phyloP scores from a whole-genome alignment of 2,329 filamentous ascomycete genomes.

The Penicillium sp. region DNA sequence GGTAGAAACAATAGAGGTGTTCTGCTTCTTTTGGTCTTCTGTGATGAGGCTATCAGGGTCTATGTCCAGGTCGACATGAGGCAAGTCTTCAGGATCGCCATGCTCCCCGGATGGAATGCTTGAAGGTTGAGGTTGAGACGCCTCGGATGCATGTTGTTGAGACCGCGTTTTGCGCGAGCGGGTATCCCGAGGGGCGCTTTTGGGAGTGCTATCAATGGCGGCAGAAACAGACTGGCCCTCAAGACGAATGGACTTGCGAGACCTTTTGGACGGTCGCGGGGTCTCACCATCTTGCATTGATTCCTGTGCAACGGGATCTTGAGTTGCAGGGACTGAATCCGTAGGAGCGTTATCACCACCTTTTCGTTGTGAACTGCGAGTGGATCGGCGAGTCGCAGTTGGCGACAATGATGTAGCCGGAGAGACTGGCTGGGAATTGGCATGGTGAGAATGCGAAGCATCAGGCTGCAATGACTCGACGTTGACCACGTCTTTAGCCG shows the following conservation, averaged over 20 bases:
- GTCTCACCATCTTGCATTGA: conserved; percentile 5
- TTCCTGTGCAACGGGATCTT: background rate
- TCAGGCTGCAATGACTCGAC: conserved; percentile 12
- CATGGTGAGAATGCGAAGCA: conserved; percentile 13
- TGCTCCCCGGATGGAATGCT: background rate
- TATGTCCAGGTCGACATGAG: background rate
- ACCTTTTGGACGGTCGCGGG: conserved; percentile 27
- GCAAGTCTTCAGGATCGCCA: background rate
- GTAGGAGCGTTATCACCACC: background rate
- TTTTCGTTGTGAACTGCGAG: conserved; percentile 23
- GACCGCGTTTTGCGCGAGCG: conserved; percentile 22
- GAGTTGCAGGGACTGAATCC: background rate
- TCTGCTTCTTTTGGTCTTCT: background rate
- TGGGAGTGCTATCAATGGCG: conserved; percentile 11
- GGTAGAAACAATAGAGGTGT: conserved; percentile 5
- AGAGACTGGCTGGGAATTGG: conserved; percentile 1
- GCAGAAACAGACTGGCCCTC: conserved; percentile 20
- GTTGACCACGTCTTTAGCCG: conserved; percentile 11
- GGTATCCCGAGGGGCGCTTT: conserved; percentile 12
- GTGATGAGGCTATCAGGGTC: conserved; percentile 1
- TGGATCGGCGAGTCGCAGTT: conserved; percentile 22
- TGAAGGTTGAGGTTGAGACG: conserved; percentile 2
- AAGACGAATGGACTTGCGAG: conserved; percentile 29
- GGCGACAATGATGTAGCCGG: conserved; percentile 14
- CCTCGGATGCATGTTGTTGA: conserved; percentile 11